Percentiles rank a stretch among this genome's conserved stretches.
phyloP scores from a whole-genome alignment of 148 eudicot species.

The Cornus florida region DNA sequence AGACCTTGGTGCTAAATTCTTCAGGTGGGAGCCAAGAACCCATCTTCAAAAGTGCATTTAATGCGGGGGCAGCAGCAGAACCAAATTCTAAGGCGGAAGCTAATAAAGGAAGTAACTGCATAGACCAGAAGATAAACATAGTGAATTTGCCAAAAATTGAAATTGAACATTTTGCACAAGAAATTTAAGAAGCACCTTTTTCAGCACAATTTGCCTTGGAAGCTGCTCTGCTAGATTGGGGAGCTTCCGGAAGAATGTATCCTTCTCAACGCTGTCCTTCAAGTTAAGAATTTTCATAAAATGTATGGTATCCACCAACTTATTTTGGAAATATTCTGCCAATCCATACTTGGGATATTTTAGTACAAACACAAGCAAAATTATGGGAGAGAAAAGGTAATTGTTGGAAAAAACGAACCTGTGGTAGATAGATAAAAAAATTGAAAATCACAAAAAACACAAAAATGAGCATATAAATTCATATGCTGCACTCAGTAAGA shows the following conservation, averaged over 20 bases:
- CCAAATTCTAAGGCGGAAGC: conserved; percentile 96
- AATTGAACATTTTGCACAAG: neutral
- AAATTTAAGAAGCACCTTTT: conserved; percentile 54
- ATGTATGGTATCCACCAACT: conserved; percentile 94
- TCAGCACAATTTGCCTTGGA: conserved; percentile 88
- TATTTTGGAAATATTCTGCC: conserved; percentile 96
- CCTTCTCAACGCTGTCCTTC: conserved; percentile 97
- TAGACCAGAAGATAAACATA: conserved; percentile 8
- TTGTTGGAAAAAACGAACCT: neutral
- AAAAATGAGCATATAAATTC: neutral
- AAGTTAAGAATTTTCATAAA: conserved; percentile 96
- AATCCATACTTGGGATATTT: conserved; percentile 14
- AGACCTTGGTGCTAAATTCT: conserved; percentile 74
- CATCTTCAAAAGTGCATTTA: conserved; percentile 87
- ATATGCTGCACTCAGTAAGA: neutral
- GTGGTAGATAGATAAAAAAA: neutral
- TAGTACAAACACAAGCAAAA: conserved; percentile 7
- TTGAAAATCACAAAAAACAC: neutral
- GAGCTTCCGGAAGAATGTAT: conserved; percentile 94
- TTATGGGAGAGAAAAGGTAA: neutral
- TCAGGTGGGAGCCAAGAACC: conserved; percentile 92
- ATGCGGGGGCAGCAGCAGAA: conserved; percentile 96
- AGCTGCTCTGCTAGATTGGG: conserved; percentile 92
- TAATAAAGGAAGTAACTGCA: conserved; percentile 85
- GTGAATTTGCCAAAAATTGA: conserved; percentile 12